phyloP scores from a whole-genome alignment of 169 alveolate species.

The Cyclospora cayetanensis region DNA sequence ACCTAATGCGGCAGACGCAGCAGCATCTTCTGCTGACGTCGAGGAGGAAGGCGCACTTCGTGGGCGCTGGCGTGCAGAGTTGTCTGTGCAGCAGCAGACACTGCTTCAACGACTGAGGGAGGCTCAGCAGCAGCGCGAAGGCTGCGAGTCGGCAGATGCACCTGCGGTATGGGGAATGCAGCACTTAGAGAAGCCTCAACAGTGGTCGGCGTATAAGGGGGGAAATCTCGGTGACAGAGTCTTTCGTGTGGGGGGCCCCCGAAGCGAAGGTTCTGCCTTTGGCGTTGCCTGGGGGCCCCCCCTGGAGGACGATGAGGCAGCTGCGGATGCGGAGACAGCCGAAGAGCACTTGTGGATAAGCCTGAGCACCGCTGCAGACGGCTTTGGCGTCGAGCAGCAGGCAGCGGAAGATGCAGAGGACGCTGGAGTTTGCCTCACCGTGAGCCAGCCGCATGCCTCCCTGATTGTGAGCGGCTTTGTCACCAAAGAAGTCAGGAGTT shows the following conservation, averaged over 20 bases:
- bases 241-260: neutral
- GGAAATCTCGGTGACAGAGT: neutral
- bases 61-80: neutral
- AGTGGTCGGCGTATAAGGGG: neutral
- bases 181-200: neutral
- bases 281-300: too few species aligned
- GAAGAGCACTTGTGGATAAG: neutral
- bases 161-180: constrained; percentile 3
- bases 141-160: neutral
- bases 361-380: too few species aligned
- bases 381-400: too few species aligned
- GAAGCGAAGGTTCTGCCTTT: neutral
- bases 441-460: constrained; percentile 18
- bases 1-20: constrained; percentile 6
- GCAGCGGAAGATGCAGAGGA: too few species aligned
- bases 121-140: constrained; percentile 1
- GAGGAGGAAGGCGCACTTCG: neutral
- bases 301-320: too few species aligned
- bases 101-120: constrained; percentile 16
- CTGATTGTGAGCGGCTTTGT: neutral
- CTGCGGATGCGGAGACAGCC: neutral
- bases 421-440: neutral
- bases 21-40: constrained; percentile 8
- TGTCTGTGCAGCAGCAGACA: neutral
- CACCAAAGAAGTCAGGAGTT: neutral